Evolutionary conservation across 2,329 filamentous ascomycete species (phyloP).

Genomic region (Pestalotiopsis sp.): DNA sequence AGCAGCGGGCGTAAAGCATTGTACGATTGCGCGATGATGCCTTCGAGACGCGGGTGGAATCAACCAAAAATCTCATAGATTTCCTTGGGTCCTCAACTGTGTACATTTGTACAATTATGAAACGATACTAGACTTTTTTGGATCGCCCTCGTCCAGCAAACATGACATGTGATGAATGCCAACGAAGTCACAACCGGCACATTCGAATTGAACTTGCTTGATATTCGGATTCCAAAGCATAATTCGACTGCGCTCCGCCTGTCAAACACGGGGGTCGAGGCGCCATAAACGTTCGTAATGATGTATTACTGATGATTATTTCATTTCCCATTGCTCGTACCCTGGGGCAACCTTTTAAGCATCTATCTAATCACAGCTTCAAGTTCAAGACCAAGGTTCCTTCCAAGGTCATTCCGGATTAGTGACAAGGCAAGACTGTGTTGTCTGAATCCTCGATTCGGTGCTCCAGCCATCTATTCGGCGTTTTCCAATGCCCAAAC

Average conservation of each 20-base stretch:
- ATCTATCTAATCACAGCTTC: not conserved
- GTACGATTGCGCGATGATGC: conserved; percentile 26
- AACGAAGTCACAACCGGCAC: not conserved
- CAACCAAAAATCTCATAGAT: conserved; percentile 27
- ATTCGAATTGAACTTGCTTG: not conserved
- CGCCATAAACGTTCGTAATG: not conserved
- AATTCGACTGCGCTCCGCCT: no score
- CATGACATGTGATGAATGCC: not conserved
- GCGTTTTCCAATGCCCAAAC: conserved; percentile 50
- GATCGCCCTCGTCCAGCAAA: not conserved
- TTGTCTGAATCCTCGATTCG: not conserved
- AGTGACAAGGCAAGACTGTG: not conserved
- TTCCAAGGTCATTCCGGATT: not conserved
- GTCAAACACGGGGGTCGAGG: no score
- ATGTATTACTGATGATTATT: not conserved
- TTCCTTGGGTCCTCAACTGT: conserved; percentile 27
- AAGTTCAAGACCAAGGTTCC: not conserved
- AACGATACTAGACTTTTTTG: conserved; percentile 20
- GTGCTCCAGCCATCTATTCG: conserved; percentile 22
- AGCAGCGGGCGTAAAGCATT: conserved; percentile 11
- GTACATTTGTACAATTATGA: conserved; percentile 33
- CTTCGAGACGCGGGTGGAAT: conserved; percentile 15
- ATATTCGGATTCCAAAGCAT: no score
- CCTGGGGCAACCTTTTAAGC: not conserved
- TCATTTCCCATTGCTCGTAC: not conserved